Percentiles rank a stretch among this genome's conserved stretches.
Conservation (phyloP, 1,284 basidiomycete species). For the Ganoderma boninense region DNA sequence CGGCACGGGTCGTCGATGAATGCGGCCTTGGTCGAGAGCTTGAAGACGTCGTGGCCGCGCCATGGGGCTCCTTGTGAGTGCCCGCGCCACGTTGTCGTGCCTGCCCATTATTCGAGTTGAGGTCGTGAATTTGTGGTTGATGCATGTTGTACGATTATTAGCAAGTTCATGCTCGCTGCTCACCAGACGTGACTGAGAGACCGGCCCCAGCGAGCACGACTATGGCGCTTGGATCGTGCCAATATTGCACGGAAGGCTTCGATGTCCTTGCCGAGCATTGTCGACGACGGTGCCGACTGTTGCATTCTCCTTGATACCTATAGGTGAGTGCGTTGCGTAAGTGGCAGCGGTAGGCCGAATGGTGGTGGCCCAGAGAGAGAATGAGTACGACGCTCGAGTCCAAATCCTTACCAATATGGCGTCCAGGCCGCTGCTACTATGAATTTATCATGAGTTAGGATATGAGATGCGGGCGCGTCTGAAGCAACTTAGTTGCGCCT, state of each 20-base stretch:
- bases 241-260: conserved; percentile 35
- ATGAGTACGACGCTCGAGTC: too few relatives aligned
- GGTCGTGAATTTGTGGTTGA: neutral
- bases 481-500: too few relatives aligned
- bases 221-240: conserved; percentile 49
- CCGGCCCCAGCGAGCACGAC: conserved; percentile 65
- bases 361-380: too few relatives aligned
- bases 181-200: conserved; percentile 59
- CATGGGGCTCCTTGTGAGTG: conserved; percentile 61
- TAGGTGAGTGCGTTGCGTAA: too few relatives aligned
- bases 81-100: conserved; percentile 57
- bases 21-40: conserved; percentile 62
- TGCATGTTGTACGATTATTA: too few relatives aligned
- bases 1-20: conserved; percentile 58
- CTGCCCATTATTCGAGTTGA: neutral
- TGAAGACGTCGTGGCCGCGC: conserved; percentile 60
- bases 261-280: neutral
- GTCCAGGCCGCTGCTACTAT: neutral
- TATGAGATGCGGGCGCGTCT: neutral
- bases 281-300: neutral
- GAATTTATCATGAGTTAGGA: neutral
- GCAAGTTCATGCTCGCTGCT: too few relatives aligned
- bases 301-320: neutral
- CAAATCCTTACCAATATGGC: neutral
- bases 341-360: too few relatives aligned